Conservation (phyloP, 768 basidiomycete species). For the Hygrophoropsis aurantiaca region DNA sequence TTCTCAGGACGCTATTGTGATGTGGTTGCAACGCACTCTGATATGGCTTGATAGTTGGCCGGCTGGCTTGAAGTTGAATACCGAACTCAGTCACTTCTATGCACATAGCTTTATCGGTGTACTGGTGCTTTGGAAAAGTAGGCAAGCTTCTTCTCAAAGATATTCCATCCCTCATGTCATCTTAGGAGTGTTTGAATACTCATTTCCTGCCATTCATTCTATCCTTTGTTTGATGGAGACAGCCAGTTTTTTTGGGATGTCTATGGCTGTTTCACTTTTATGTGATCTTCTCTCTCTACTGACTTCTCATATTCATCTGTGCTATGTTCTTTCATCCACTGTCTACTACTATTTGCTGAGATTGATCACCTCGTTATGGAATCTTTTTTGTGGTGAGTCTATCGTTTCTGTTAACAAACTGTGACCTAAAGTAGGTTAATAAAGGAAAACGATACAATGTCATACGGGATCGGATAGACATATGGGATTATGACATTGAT, state of each 20-base stretch:
- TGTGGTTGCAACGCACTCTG: constrained; percentile 51
- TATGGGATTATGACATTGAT: constrained; percentile 89
- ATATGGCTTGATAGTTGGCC: constrained; percentile 95
- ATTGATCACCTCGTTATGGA: constrained; percentile 72
- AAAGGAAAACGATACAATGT: constrained; percentile 88
- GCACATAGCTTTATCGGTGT: constrained; percentile 68
- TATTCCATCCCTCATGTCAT: constrained; percentile 10
- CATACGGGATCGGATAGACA: constrained; percentile 83
- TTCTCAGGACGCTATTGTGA: constrained; percentile 20
- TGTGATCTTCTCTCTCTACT: constrained; percentile 66
- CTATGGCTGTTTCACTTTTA: constrained; percentile 63
- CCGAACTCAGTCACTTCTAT: constrained; percentile 86
- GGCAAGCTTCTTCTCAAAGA: constrained; percentile 26
- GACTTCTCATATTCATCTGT: constrained; percentile 71
- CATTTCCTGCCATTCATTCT: constrained; percentile 27
- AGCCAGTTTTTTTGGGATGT: constrained; percentile 47
- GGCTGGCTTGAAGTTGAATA: constrained; percentile 93
- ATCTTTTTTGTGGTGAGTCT: constrained; percentile 79
- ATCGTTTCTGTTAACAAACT: too few species aligned
- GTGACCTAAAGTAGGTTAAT: neutral
- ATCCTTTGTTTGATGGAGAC: constrained; percentile 37
- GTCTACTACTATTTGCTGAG: constrained; percentile 63
- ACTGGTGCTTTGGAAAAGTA: constrained; percentile 73
- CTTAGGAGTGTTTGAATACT: constrained; percentile 27
- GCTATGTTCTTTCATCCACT: constrained; percentile 60